Conservation (phyloP, 345 rosid species). For the Capsella bursapastoris region DNA sequence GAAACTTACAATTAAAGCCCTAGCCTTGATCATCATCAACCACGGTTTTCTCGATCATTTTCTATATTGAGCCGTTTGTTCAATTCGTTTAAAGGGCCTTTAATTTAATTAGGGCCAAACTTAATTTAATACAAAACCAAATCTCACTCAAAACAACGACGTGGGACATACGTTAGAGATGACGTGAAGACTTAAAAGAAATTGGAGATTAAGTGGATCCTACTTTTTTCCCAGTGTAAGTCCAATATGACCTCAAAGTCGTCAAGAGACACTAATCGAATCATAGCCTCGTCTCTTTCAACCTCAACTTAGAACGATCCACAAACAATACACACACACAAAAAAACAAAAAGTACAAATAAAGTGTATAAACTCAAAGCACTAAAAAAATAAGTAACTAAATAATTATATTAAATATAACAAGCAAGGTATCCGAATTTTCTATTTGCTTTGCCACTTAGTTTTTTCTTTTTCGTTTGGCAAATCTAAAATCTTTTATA, state of each 20-base stretch:
- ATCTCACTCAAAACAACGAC: constrained; percentile 7
- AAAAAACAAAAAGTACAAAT: neutral
- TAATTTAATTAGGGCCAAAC: too few species aligned
- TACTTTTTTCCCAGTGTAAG: constrained; percentile 20
- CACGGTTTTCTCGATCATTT: too few species aligned
- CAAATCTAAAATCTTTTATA: neutral
- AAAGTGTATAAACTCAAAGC: constrained; percentile 12
- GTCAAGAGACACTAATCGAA: constrained; percentile 22
- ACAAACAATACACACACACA: neutral
- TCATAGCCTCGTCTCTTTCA: constrained; percentile 32
- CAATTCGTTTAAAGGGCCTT: too few species aligned
- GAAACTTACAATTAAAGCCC: too few species aligned
- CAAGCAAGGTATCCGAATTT: constrained; percentile 39
- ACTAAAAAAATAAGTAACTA: neutral
- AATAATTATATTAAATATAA: constrained; percentile 9
- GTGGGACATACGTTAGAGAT: constrained; percentile 23
- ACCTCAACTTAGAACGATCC: neutral
- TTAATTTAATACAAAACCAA: too few species aligned
- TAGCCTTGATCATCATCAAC: too few species aligned
- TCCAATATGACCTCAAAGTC: constrained; percentile 37
- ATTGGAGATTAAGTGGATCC: constrained; percentile 23
- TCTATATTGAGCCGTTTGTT: too few species aligned
- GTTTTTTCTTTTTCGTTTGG: neutral
- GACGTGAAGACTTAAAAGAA: neutral
- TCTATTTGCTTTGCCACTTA: neutral